Base-by-base conservation (phyloP, 352 stramenopile genomes). In the Phytopythium sindhum region DNA sequence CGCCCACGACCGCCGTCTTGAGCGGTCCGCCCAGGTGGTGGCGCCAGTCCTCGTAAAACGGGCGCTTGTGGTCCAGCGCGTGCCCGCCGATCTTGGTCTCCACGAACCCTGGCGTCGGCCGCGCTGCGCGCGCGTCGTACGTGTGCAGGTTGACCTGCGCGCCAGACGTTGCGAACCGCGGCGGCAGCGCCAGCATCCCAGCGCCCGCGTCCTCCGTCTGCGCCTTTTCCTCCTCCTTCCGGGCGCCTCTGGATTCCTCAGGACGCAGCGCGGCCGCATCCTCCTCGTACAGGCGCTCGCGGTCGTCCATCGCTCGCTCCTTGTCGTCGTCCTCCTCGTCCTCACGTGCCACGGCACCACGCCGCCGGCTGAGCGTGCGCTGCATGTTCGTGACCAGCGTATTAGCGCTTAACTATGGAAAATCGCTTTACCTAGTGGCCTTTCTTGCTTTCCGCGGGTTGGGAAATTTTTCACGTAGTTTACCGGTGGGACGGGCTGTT, bases 71-170 rank as follows among this genome's bases (percentile, higher is more conserved):
- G 72, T 91, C 83, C 37, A 90, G 61, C 15, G 54, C 51, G 57
- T 91, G 83, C 24, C 83, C 83, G 44, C 83, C 85, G 48, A 92
- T 94, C 67, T 94, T 94, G 0, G 86, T 84, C 65, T 95, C 86
- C 21, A 76, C 67, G 64, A 78, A 90, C 24, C 68, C 66, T 28
- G 42, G 55, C 5, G 41, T 61, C 2, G 65, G 47, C 19, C 60
- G 28, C 1, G 44, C 44, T 8, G 48, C 48, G 26, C 26, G 14
- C 19, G 61, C 31, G 54, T 91, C 68, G 60, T 80, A 92, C 10
- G 80, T 69, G 65, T 89, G 80, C 37, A 95, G 65, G 33, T 84
- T 75, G 28, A 92, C 41, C 41, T 85, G 72, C 24, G 79, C 73
- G 3, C 66, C 42, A 14, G 48, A 55, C 12, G 68, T 70, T 48